These are phyloP conservation scores for Aspergillus wentii DNA, from an alignment of 495 filamentous ascomycete species.

Conservation along the genomic window DNA sequence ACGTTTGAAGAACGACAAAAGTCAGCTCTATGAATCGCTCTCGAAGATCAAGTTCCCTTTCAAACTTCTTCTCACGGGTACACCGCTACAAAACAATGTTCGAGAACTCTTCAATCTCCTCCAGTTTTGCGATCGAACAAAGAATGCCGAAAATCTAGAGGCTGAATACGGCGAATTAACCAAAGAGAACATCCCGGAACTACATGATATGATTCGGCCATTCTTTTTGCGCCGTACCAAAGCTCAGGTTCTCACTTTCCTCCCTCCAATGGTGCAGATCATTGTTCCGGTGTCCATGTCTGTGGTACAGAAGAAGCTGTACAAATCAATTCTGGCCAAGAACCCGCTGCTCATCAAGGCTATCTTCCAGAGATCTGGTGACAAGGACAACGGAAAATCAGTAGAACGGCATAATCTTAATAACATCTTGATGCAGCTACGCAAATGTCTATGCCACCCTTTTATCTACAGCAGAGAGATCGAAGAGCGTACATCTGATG, in stretches of 20 bases:
- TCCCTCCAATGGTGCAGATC: slow-evolving; percentile 90
- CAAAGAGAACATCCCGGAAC: slow-evolving; percentile 68
- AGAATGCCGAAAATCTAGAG: slow-evolving; percentile 69
- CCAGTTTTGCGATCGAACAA: slow-evolving; percentile 75
- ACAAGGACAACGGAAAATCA: slow-evolving; percentile 43
- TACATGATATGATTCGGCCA: slow-evolving; percentile 82
- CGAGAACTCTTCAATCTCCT: slow-evolving; percentile 92
- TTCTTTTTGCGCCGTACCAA: slow-evolving; percentile 86
- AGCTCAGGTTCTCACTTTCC: slow-evolving; percentile 76
- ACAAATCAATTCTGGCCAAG: slow-evolving; percentile 86
- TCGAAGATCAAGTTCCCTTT: slow-evolving; percentile 67
- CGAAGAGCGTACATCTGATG: slow-evolving; percentile 64
- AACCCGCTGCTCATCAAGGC: slow-evolving; percentile 85
- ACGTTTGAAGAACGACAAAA: slow-evolving; percentile 89
- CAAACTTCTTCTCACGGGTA: slow-evolving; percentile 80
- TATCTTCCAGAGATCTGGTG: slow-evolving; percentile 63
- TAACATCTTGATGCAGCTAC: slow-evolving; percentile 93
- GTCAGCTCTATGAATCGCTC: slow-evolving; percentile 70
- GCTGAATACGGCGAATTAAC: slow-evolving; percentile 67
- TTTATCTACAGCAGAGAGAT: slow-evolving; percentile 88
- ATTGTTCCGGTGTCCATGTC: slow-evolving; percentile 94
- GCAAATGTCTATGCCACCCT: slow-evolving; percentile 92
- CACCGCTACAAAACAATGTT: slow-evolving; percentile 92
- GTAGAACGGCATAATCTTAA: slow-evolving; percentile 72
- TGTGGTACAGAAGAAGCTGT: slow-evolving; percentile 86